A percentile compares a stretch with the other conserved stretches of the same genome.
Evolutionary conservation across 192 early-diverging fungal genomes (phyloP).

Genomic region (Backusella macrospora): DNA sequence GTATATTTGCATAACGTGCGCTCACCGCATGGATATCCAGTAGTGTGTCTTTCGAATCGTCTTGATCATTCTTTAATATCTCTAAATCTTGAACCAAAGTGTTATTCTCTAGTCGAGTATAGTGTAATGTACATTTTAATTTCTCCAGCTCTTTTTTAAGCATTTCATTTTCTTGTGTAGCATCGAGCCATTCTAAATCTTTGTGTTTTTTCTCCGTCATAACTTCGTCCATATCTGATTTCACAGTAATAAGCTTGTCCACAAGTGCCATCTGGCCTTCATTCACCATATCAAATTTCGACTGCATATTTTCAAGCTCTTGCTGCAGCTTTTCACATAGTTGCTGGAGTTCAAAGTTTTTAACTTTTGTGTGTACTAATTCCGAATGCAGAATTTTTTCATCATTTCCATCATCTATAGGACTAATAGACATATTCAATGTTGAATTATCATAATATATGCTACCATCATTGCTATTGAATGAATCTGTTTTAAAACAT

Average conservation of each 20-base stretch:
- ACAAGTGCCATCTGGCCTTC: slow-evolving; percentile 37
- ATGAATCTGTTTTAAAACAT: slow-evolving; percentile 4
- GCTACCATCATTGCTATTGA: not conserved
- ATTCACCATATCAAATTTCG: slow-evolving; percentile 34
- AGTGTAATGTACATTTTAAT: not conserved
- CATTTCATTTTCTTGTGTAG: slow-evolving; percentile 34
- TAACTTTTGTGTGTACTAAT: slow-evolving; percentile 33
- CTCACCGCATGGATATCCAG: not conserved
- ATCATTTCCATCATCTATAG: not conserved
- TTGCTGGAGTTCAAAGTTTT: slow-evolving; percentile 39
- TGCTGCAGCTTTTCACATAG: slow-evolving; percentile 28
- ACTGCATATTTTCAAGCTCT: slow-evolving; percentile 30
- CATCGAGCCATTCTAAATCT: slow-evolving; percentile 11
- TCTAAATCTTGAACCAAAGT: not conserved
- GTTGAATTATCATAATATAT: not conserved
- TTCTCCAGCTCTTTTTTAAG: slow-evolving; percentile 29
- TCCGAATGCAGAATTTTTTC: slow-evolving; percentile 16
- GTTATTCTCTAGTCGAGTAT: not conserved
- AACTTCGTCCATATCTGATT: slow-evolving; percentile 30
- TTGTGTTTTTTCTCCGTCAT: slow-evolving; percentile 17
- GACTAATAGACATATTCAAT: not conserved
- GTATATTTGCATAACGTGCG: not conserved
- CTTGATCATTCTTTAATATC: not conserved
- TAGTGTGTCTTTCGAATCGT: not conserved
- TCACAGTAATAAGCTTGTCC: slow-evolving; percentile 35